Evolutionary conservation across 495 filamentous ascomycete genomes (phyloP).

Genomic region (Penicillium manginii): DNA sequence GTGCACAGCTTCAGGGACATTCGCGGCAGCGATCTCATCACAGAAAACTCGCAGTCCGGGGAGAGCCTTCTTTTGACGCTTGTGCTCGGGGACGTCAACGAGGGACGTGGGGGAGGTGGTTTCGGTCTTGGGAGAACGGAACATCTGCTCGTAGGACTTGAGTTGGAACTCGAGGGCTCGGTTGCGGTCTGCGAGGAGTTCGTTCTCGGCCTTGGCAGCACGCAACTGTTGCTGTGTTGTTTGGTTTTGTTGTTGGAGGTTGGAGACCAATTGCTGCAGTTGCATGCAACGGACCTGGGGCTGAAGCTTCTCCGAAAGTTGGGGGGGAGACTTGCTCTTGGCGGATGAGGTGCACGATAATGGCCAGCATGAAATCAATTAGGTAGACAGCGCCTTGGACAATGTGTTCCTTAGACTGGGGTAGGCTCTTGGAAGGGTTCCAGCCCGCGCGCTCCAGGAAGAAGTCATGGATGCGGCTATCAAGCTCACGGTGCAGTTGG

Average conservation of each 20-base stretch:
- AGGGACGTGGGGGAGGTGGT: constrained; percentile 33
- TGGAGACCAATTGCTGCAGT: constrained; percentile 41
- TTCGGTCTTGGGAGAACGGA: constrained; percentile 46
- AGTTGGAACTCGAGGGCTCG: constrained; percentile 46
- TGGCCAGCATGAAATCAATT: constrained; percentile 47
- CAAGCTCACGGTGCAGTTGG: constrained; percentile 46
- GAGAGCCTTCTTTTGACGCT: constrained; percentile 40
- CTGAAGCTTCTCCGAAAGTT: constrained; percentile 48
- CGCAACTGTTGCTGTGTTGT: constrained; percentile 41
- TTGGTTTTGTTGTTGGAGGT: constrained; percentile 48
- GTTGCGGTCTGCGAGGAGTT: constrained; percentile 42
- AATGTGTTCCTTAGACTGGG: constrained; percentile 53
- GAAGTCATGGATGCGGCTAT: constrained; percentile 46
- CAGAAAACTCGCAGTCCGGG: constrained; percentile 48
- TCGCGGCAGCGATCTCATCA: constrained; percentile 38
- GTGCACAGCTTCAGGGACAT: constrained; percentile 25
- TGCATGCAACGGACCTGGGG: constrained; percentile 50
- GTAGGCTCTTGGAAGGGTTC: constrained; percentile 50
- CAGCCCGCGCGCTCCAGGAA: constrained; percentile 51
- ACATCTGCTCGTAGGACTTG: constrained; percentile 48
- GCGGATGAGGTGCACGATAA: constrained; percentile 46
- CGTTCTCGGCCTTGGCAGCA: constrained; percentile 44
- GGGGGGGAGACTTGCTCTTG: constrained; percentile 45
- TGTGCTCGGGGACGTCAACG: constrained; percentile 33
- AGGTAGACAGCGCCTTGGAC: constrained; percentile 49